Conservation (phyloP, 805 yeast genomes). For the Nakazawaea ambrosiae region DNA sequence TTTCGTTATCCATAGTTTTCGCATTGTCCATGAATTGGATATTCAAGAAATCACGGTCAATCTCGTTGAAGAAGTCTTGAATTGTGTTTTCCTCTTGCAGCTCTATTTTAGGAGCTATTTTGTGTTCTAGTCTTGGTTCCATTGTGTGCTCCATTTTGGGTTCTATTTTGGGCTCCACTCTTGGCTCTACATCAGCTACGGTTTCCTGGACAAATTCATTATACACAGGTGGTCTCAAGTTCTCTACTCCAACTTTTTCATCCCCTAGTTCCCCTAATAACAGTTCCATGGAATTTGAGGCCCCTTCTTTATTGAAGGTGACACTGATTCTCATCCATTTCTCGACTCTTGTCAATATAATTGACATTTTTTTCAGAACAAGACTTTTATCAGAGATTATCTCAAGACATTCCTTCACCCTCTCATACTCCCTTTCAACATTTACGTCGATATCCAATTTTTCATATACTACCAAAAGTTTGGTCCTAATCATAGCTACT, state of each 20-base stretch:
- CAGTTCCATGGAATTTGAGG: conserved; percentile 47
- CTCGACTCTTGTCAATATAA: conserved; percentile 26
- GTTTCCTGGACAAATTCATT: too few species aligned
- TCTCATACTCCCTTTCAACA: conserved; percentile 24
- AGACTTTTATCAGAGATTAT: conserved; percentile 19
- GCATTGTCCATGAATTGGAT: conserved; percentile 7
- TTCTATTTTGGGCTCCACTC: background rate
- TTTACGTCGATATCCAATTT: conserved; percentile 26
- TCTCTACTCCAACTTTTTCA: conserved; percentile 34
- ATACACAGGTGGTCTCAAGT: conserved; percentile 17
- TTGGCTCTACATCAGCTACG: background rate
- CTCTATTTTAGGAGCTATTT: background rate
- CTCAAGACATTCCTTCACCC: conserved; percentile 19
- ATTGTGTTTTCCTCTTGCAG: background rate
- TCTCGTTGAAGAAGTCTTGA: conserved; percentile 10
- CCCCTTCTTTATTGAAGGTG: conserved; percentile 39
- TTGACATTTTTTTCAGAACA: conserved; percentile 27
- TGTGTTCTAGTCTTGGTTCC: too few species aligned
- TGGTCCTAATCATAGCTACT: conserved; percentile 38
- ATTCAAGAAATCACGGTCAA: conserved; percentile 10
- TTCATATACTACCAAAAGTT: conserved; percentile 37
- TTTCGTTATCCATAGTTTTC: background rate
- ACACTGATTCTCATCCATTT: conserved; percentile 32
- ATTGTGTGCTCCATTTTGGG: too few species aligned
- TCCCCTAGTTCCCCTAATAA: conserved; percentile 47